Percentiles rank a stretch among this genome's conserved stretches.
Conservation (phyloP, 2,329 filamentous ascomycete genomes). For the Claviceps sp. region DNA sequence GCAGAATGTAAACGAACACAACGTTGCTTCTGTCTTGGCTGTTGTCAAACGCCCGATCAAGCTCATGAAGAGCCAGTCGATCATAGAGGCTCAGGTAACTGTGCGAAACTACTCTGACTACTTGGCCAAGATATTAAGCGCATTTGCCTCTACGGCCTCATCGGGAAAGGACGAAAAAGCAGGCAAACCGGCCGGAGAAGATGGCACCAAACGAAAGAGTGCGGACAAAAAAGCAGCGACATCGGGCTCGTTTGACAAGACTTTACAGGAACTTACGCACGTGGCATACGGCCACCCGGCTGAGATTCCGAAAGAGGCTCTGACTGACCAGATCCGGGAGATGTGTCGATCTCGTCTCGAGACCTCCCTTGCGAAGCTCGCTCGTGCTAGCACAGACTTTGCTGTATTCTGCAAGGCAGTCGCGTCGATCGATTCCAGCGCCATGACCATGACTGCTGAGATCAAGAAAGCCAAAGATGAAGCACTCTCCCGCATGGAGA, state of each 20-base stretch:
- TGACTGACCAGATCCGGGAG: conserved; percentile 41
- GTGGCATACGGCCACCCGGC: conserved; percentile 40
- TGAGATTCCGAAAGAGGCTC: conserved; percentile 25
- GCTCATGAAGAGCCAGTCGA: conserved; percentile 14
- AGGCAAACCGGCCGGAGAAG: background rate
- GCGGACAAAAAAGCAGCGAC: conserved; percentile 16
- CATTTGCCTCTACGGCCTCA: conserved; percentile 13
- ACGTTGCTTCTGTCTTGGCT: conserved; percentile 39
- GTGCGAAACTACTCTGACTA: conserved; percentile 41
- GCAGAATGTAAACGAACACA: conserved; percentile 41
- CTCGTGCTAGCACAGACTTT: conserved; percentile 39
- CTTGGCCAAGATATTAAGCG: conserved; percentile 36
- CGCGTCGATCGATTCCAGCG: conserved; percentile 36
- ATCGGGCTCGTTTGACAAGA: conserved; percentile 18
- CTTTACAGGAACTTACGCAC: conserved; percentile 38
- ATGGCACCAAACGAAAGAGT: conserved; percentile 7
- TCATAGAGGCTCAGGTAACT: conserved; percentile 16
- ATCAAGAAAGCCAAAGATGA: conserved; percentile 38
- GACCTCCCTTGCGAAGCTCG: conserved; percentile 44
- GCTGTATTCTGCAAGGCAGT: conserved; percentile 40
- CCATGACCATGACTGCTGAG: conserved; percentile 41
- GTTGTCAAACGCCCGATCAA: conserved; percentile 32
- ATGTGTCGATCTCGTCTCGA: conserved; percentile 43
- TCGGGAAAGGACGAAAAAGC: background rate
- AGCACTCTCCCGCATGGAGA: conserved; percentile 38